Evolutionary conservation across 768 basidiomycete species (phyloP), one percentile per base, ranked within the genome.

Genomic region (Pleurotus salmoneostramineus): DNA sequence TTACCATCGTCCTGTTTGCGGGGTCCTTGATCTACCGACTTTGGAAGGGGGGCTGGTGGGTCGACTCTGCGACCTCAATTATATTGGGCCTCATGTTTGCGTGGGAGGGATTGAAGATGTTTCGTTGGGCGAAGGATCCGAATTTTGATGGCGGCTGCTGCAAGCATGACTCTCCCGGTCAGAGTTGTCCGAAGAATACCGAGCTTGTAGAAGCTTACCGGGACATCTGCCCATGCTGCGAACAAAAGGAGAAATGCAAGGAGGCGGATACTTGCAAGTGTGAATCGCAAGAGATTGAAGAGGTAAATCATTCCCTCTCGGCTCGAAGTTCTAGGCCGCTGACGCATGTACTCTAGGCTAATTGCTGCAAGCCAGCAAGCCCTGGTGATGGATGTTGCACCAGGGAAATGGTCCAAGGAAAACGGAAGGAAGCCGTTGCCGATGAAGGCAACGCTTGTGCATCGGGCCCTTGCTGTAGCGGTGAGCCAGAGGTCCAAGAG

Each of bases 21-120:
- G 79, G 78, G 1, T 71, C 72, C 4, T 56, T 77, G 49, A 67
- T 78, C 32, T 78, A 67, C 45, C 64, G 71, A 5, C 60, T 72
- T 3, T 77, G 78, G 78, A 58, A 64, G 5, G 72, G 74, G n/a
- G 79, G 77, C 0, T 79, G 78, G 79, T 80, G 79, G 78, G 65
- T 78, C 10, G 79, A 80, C 56, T 63, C 73, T 15, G 72, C 71
- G n/a, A 79, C 78, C 8, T 68, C 77, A 1, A 68, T 80, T 27
- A 54, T 72, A 8, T 67, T 80, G 34, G 72, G 70, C 2, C 3
- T 77, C 6, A 61, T 79, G 47, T 80, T 80, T 56, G 75, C 71
- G 7, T 74, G 77, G 74, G 78, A 80, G 49, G 78, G 77, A 1
- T 12, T 65, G 42, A 77, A 78, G 60, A 74, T 78, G 76, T 55